Base-by-base conservation (phyloP, 176 grass and related monocot genomes). In the Olyra latifolia region DNA sequence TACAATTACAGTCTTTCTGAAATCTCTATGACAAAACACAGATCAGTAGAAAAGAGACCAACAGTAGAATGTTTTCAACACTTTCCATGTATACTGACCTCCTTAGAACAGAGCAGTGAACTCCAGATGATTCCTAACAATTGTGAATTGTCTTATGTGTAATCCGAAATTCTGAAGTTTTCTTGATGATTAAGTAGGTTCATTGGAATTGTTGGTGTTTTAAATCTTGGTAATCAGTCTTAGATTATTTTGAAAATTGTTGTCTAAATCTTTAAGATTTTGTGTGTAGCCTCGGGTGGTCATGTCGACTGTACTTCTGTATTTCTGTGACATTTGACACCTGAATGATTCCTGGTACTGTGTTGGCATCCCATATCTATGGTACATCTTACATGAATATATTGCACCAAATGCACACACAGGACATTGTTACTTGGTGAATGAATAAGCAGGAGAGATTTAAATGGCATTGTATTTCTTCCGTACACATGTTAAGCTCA, bases 171-270 rank as follows among this genome's bases (percentile, higher is more conserved):
- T 47, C 29, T 11, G 3, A 59, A 47, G 50, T 35, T 64, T 5
- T 22, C 19, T 22, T 56, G 41, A 66, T 41, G 32, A 75, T 66
- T 75, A 22, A 32, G 72, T 75, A 83, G 81, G 32, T 75, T 45
- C 17, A 56, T 39, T 83, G 19, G 60, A 44, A 56, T 10, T 83
- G 10, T 30, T 30, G 42, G 25, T 83, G 23, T 75, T 76, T 66
- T 38, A 55, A 67, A 75, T 55, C 56, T 76, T 57, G 25, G 14
- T 11, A 59, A 56, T 56, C 42, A 20, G 54, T 75, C 57, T 15
- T 27, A 57, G 44, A 66, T 43, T 13, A 61, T 42, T 47, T 45
- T 46, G 38, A n/a, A 70, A 69, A 70, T 69, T 80, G 35, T 25
- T 23, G 14, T 35, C 4, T 4, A 35, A 35, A 4, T 80, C 10